Percentiles rank a stretch among this genome's conserved stretches.
These are phyloP conservation scores for Zasmidium citrigriseum DNA, from an alignment of 2,329 filamentous ascomycete genomes.

Conservation along the genomic window DNA sequence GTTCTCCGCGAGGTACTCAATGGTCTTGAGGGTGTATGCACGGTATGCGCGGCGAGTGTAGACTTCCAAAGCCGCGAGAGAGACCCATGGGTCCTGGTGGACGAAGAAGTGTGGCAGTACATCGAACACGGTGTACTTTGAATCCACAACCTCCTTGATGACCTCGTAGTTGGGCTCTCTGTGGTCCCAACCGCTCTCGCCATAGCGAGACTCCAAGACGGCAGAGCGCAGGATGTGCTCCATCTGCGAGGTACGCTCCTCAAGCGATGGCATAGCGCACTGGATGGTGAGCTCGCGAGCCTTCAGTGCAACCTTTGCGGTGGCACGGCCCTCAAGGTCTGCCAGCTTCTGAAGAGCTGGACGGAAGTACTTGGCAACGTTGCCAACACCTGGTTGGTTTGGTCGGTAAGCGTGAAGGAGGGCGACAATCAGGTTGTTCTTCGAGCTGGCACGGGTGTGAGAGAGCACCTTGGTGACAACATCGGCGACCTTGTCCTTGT, in stretches of 20 bases:
- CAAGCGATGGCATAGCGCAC: constrained; percentile 90
- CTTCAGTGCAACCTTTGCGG: constrained; percentile 95
- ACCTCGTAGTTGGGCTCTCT: constrained; percentile 85
- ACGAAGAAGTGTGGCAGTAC: constrained; percentile 94
- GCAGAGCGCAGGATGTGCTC: constrained; percentile 96
- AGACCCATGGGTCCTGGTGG: constrained; percentile 92
- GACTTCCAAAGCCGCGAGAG: constrained; percentile 88
- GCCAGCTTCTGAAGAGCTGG: constrained; percentile 80
- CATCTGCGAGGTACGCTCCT: constrained; percentile 95
- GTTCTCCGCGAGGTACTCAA: constrained; percentile 79
- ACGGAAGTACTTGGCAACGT: constrained; percentile 85
- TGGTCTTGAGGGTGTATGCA: constrained; percentile 86
- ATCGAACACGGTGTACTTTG: constrained; percentile 97
- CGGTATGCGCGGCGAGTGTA: constrained; percentile 96
- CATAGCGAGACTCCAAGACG: constrained; percentile 94
- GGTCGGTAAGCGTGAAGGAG: constrained; percentile 93
- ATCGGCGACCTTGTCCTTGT: constrained; percentile 86
- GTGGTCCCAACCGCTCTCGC: constrained; percentile 96
- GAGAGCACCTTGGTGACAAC: constrained; percentile 90
- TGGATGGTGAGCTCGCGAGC: constrained; percentile 97
- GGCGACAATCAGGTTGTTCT: constrained; percentile 90
- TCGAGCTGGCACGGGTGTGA: constrained; percentile 86
- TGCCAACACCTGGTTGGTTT: constrained; percentile 87
- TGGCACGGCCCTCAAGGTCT: constrained; percentile 81
- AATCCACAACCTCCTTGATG: constrained; percentile 97